Conservation (phyloP, 495 filamentous ascomycete species). For the Aspergillus indologenus region DNA sequence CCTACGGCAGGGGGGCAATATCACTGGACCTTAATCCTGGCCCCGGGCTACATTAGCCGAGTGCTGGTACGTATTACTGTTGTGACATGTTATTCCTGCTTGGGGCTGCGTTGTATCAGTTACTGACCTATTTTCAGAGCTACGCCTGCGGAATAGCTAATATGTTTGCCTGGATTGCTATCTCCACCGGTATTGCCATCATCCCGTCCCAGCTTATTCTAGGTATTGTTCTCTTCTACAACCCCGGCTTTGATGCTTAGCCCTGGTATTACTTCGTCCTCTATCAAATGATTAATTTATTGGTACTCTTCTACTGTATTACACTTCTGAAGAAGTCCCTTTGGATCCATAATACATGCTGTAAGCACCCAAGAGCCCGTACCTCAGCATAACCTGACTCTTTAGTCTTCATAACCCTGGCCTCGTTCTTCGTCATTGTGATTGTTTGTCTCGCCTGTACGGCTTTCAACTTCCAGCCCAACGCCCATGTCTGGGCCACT, state of each 20-base stretch:
- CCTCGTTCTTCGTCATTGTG: too few relatives aligned
- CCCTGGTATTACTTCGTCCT: constrained; percentile 38
- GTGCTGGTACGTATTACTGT: too few relatives aligned
- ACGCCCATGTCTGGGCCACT: constrained; percentile 14
- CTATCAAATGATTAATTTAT: constrained; percentile 25
- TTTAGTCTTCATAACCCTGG: too few relatives aligned
- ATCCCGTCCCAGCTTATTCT: constrained; percentile 23
- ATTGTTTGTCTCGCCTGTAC: too few relatives aligned
- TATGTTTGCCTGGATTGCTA: constrained; percentile 25
- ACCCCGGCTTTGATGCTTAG: constrained; percentile 20
- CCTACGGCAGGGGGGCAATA: constrained; percentile 52
- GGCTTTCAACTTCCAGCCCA: background rate
- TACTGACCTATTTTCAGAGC: constrained; percentile 11
- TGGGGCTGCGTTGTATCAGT: constrained; percentile 1
- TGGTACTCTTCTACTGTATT: too few relatives aligned
- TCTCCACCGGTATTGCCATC: constrained; percentile 22
- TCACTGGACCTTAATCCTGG: constrained; percentile 31
- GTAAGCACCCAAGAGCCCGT: too few relatives aligned
- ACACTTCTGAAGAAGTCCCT: too few relatives aligned
- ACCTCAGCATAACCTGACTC: too few relatives aligned
- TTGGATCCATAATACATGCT: too few relatives aligned
- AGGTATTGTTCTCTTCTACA: constrained; percentile 20
- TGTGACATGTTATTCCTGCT: too few relatives aligned
- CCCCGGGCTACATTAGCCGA: constrained; percentile 17
- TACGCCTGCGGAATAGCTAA: constrained; percentile 29